Conservation (phyloP, 441 rosid species). For the Adansonia rubrostipa region DNA sequence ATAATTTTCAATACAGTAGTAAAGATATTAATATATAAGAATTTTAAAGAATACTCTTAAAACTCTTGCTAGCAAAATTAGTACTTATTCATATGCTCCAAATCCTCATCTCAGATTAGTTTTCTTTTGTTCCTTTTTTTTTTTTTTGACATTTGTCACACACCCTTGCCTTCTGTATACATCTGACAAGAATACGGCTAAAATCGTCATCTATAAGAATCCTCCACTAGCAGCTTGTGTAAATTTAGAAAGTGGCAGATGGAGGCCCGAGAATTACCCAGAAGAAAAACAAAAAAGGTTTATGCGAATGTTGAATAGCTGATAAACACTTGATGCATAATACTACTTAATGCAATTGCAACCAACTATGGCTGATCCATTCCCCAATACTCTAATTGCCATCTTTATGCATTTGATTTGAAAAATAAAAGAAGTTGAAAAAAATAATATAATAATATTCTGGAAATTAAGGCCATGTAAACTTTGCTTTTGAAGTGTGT, state of each 20-base stretch:
- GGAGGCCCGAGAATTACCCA: too few relatives aligned
- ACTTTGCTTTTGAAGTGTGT: not conserved
- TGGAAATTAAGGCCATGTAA: not conserved
- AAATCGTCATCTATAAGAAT: not conserved
- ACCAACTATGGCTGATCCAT: not conserved
- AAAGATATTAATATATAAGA: too few relatives aligned
- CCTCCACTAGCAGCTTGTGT: not conserved
- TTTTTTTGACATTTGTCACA: too few relatives aligned
- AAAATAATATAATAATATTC: too few relatives aligned
- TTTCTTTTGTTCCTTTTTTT: not conserved
- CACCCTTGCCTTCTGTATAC: too few relatives aligned
- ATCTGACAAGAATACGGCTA: not conserved
- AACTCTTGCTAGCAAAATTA: not conserved
- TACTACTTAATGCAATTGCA: not conserved
- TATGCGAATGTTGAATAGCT: not conserved
- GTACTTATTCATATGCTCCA: not conserved
- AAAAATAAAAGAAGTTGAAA: too few relatives aligned
- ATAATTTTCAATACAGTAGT: too few relatives aligned
- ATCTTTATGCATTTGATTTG: not conserved
- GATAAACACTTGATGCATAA: not conserved
- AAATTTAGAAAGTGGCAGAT: not conserved
- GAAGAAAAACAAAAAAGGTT: too few relatives aligned
- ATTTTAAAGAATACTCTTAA: too few relatives aligned
- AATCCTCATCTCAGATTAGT: not conserved
- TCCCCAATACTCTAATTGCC: not conserved